Percentiles rank a stretch among this genome's conserved stretches.
phyloP scores from a whole-genome alignment of 345 rosid genomes.

The Raphanus raphanistrum region DNA sequence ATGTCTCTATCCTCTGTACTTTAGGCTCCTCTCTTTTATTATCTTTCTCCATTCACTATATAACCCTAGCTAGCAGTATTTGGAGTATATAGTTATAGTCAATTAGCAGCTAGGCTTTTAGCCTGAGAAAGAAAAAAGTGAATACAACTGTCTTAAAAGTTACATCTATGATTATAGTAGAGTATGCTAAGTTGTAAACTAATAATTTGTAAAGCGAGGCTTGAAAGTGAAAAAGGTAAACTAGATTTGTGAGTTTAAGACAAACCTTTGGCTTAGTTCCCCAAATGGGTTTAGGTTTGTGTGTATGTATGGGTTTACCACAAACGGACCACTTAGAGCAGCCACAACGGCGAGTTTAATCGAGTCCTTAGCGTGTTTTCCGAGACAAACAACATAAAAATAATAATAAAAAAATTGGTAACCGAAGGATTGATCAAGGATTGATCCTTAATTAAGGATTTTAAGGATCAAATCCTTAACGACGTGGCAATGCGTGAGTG shows the following conservation, averaged over 20 bases:
- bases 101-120: neutral
- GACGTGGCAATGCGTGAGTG: too few relatives aligned
- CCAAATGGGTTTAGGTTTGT: conserved; percentile 26
- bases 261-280: conserved; percentile 18
- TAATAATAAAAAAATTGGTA: too few relatives aligned
- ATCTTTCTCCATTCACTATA: neutral
- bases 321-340: conserved; percentile 21
- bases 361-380: too few relatives aligned
- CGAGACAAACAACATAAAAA: too few relatives aligned
- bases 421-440: too few relatives aligned
- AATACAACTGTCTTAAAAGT: conserved; percentile 3
- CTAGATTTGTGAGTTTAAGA: conserved; percentile 24
- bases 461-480: too few relatives aligned
- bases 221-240: conserved; percentile 4
- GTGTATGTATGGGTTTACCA: conserved; percentile 16
- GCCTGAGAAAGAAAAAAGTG: neutral
- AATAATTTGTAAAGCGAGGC: conserved; percentile 6
- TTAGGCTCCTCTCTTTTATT: conserved; percentile 20
- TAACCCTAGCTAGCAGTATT: neutral
- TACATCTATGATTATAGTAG: conserved; percentile 15
- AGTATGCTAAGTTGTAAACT: conserved; percentile 21
- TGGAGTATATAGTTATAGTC: conserved; percentile 2
- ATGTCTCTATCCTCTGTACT: conserved; percentile 22
- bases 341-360: too few relatives aligned
- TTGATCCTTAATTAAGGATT: too few relatives aligned